Evolutionary conservation across 2,329 filamentous ascomycete genomes (phyloP), one percentile per base, ranked within the genome.

Genomic region (Neonectria ditissima): DNA sequence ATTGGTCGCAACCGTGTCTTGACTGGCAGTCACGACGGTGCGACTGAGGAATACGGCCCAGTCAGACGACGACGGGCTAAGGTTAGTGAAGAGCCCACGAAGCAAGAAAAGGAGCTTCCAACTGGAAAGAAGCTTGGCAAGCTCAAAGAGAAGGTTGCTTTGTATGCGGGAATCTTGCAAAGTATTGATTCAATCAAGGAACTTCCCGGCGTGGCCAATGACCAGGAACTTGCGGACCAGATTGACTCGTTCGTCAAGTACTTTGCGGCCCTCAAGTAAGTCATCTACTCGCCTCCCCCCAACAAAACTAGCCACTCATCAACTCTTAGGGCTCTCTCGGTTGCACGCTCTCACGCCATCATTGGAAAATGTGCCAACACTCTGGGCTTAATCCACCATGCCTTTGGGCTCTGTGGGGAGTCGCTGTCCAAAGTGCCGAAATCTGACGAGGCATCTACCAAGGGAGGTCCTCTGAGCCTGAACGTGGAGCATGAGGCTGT

Each of bases 1-100:
- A 92, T 98, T 67, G 95, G 95, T 26, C 90, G 96, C 51, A 98
- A 99, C 78, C 87, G 96, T 57, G 91, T 97, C 0, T 82, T 99
- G 65, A 92, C 93, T 55, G 94, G 95, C n/a, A 82, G 87, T 7
- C 85, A 91, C 58, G 95, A 98, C 71, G 95, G 95, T 3, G 86
- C 92, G 16, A 78, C 85, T 16, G 78, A 86, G 20, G 83, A 86
- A 18, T 85, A 84, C 62, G 81, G 79, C 4, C 77, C 78, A 2
- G 80, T 79, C 47, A 83, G 82, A 66, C 86, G 87, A 66, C 88
- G 87, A 73, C 88, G 75, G 65, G 51, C 63, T 22, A 74, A 75
- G 59, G 62, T 68, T 8, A 65, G 64, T 0, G 66, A 74, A 24
- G 68, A 84, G 43, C 83, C 82, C 47, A 78, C 78, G 54, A 85